Evolutionary conservation across 768 basidiomycete genomes (phyloP), one percentile per base, ranked within the genome.

Genomic region (Leccinum arenicola): DNA sequence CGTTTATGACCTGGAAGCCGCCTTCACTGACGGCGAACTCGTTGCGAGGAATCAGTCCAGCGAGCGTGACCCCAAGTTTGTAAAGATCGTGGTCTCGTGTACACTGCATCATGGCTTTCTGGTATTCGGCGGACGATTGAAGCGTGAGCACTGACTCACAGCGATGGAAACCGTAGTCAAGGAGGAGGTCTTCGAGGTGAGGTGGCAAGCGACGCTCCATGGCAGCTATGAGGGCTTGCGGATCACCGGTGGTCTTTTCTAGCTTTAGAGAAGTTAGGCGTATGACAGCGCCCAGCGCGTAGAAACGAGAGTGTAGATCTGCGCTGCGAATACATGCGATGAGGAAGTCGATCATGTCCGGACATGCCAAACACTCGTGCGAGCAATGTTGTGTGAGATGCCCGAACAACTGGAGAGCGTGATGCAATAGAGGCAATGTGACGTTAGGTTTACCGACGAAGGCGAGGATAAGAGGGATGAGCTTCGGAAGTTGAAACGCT

Each of bases 21-120:
- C 86, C 86, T 49, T 87, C 80, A 1, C 74, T 64, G 50, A 87
- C 76, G 0, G 84, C 78, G 64, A 83, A 86, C 66, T 88, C 85
- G 3, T 84, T 85, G 35, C 74, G 71, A 14, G 80, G 68, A 60
- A 89, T 82, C 50, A 82, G 71, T n/a, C 73, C 68, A 0, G 79
- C 78, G 12, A 85, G 72, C 33, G 70, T 76, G 31, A 80, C 59
- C 2, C 86, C 85, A 6, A 87, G 77, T 3, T 73, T 56, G 63
- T 80, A 78, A 3, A 87, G 60, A 63, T 88, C 79, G 27, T 67
- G 70, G 63, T 82, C 78, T 59, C 78, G 73, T 2, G 74, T 76
- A 59, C 70, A 77, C 9, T 70, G 57, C 75, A 83, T 78, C 80
- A 88, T 82, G 3, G 83, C 83, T 4, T 73, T 70, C 61, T 82